A percentile compares a stretch with the other conserved stretches of the same genome.
Evolutionary conservation across 2,329 filamentous ascomycete species (phyloP).

Genomic region (Exserohilum rostratum): DNA sequence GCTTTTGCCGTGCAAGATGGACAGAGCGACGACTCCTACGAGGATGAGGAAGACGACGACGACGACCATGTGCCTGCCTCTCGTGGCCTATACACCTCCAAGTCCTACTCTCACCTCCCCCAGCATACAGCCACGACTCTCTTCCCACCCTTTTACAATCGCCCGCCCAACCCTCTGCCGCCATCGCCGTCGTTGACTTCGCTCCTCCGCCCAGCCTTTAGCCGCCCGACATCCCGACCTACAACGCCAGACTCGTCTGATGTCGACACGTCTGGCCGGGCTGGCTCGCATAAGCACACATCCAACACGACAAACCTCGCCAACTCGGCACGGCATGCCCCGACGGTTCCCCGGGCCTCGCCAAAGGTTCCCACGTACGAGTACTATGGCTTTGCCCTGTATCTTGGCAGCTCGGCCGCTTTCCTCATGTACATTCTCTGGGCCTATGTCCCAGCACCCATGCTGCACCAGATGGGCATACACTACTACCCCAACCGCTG

Average conservation of each 20-base stretch:
- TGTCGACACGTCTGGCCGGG: slow-evolving; percentile 63
- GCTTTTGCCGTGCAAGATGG: slow-evolving; percentile 25
- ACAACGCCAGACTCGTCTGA: slow-evolving; percentile 92
- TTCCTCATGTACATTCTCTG: slow-evolving; percentile 78
- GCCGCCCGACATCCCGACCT: slow-evolving; percentile 69
- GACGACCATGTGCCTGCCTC: slow-evolving; percentile 18
- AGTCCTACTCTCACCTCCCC: slow-evolving; percentile 53
- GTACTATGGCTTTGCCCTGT: slow-evolving; percentile 98
- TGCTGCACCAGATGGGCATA: slow-evolving; percentile 90
- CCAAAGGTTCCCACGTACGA: slow-evolving; percentile 99
- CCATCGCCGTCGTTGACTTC: slow-evolving; percentile 93
- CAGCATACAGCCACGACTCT: slow-evolving; percentile 43
- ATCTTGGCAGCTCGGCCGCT: slow-evolving; percentile 82
- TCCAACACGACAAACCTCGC: slow-evolving; percentile 58
- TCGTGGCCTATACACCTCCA: slow-evolving; percentile 52
- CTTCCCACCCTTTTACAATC: slow-evolving; percentile 93
- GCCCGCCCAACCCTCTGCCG: slow-evolving; percentile 91
- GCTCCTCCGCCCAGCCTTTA: slow-evolving; percentile 75
- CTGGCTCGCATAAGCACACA: slow-evolving; percentile 40
- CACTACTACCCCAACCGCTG: slow-evolving; percentile 97
- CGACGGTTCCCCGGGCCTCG: slow-evolving; percentile 78
- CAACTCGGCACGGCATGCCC: slow-evolving; percentile 63
- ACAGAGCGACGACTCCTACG: slow-evolving; percentile 22
- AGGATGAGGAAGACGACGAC: not conserved
- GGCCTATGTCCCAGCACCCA: slow-evolving; percentile 90